A percentile compares a stretch with the other conserved stretches of the same genome.
Conservation (phyloP, 2,329 filamentous ascomycete genomes). For the Colletotrichum sp. region DNA sequence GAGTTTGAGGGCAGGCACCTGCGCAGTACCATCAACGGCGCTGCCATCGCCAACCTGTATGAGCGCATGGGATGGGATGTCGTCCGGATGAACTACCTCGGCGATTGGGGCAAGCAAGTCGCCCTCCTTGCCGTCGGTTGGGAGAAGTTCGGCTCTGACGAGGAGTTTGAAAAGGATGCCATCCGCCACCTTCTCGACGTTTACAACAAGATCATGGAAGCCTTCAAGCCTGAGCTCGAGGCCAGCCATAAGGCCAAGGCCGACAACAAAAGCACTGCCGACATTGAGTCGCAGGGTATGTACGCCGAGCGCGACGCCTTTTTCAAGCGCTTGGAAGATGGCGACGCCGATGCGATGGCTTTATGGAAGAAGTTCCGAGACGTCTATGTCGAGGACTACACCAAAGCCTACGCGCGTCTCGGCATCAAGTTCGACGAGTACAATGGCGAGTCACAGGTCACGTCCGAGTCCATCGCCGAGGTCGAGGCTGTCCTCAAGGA, state of each 20-base stretch:
- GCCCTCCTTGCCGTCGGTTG: conserved; percentile 72
- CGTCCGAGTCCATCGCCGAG: conserved; percentile 56
- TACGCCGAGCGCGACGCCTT: conserved; percentile 63
- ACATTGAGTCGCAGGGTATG: conserved; percentile 47
- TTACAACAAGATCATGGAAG: conserved; percentile 71
- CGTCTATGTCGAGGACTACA: conserved; percentile 63
- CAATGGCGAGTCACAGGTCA: conserved; percentile 69
- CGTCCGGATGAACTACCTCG: conserved; percentile 75
- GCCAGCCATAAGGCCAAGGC: conserved; percentile 56
- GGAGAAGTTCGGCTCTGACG: conserved; percentile 70
- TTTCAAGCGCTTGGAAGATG: conserved; percentile 66
- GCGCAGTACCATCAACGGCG: conserved; percentile 78
- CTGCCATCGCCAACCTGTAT: conserved; percentile 74
- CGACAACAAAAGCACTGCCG: conserved; percentile 46
- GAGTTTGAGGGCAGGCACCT: conserved; percentile 79
- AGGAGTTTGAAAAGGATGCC: conserved; percentile 66
- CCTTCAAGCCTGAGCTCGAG: conserved; percentile 67
- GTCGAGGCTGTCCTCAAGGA: conserved; percentile 65
- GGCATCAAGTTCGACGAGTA: conserved; percentile 69
- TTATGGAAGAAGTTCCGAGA: conserved; percentile 65
- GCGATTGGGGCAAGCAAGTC: conserved; percentile 80
- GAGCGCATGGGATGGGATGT: conserved; percentile 74
- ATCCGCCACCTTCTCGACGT: conserved; percentile 77
- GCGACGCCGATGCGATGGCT: conserved; percentile 59
- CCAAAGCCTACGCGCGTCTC: conserved; percentile 62